phyloP scores from a whole-genome alignment of 495 filamentous ascomycete species.

The Amphirosellinia nigrospora region DNA sequence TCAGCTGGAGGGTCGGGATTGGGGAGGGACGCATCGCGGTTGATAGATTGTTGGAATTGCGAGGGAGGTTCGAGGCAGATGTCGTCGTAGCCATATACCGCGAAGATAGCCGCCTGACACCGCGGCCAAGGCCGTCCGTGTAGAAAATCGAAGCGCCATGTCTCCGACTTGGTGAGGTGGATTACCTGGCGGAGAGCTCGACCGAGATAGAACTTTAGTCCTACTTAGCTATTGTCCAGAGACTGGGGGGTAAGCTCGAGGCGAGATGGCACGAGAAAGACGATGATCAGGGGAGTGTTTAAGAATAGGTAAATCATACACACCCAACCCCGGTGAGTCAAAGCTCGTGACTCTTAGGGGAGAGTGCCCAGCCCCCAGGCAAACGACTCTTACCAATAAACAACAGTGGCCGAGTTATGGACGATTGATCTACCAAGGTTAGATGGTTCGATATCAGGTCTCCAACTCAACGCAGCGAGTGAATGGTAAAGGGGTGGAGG shows the following conservation, averaged over 20 bases:
- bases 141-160: constrained; percentile 35
- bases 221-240: constrained; percentile 2
- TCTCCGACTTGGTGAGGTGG: background rate
- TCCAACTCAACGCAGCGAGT: background rate
- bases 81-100: constrained; percentile 22
- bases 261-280: background rate
- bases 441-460: too few relatives aligned
- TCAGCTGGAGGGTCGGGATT: constrained; percentile 80
- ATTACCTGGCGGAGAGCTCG: background rate
- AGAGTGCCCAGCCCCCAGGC: background rate
- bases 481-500: background rate
- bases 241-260: background rate
- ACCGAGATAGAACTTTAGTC: background rate
- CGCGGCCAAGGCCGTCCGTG: constrained; percentile 25
- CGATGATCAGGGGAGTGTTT: background rate
- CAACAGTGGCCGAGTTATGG: too few relatives aligned
- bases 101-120: constrained; percentile 30
- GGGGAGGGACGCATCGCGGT: constrained; percentile 65
- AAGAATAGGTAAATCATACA: background rate
- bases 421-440: too few relatives aligned
- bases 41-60: constrained; percentile 29
- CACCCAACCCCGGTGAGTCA: constrained; percentile 15
- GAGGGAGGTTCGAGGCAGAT: constrained; percentile 32
- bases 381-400: background rate
- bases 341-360: constrained; percentile 9